Percentiles rank a stretch among this genome's conserved stretches.
These are phyloP conservation scores for Penicillium bovifimosum DNA, from an alignment of 495 filamentous ascomycete species.

Conservation along the genomic window DNA sequence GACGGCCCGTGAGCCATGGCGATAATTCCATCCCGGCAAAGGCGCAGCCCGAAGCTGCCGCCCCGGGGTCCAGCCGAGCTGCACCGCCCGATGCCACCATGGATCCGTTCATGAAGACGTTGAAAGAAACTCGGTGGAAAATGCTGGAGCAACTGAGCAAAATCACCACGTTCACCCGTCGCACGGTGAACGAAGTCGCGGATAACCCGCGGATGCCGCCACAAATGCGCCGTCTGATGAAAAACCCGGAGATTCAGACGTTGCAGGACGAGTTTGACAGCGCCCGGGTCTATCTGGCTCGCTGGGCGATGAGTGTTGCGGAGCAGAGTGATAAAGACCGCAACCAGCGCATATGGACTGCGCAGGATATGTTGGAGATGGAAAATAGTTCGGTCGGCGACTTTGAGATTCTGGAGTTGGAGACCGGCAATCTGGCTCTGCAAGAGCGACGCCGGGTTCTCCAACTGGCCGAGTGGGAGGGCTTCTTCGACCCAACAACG, in stretches of 20 bases:
- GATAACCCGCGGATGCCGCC: conserved; percentile 85
- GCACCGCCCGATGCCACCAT: conserved; percentile 64
- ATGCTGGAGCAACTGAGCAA: conserved; percentile 92
- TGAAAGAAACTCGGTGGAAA: conserved; percentile 95
- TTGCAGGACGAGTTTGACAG: conserved; percentile 96
- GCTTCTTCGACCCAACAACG: conserved; percentile 68
- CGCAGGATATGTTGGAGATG: conserved; percentile 84
- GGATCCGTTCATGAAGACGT: conserved; percentile 90
- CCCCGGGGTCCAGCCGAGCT: conserved; percentile 29
- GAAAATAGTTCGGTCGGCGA: conserved; percentile 92
- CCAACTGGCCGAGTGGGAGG: conserved; percentile 78
- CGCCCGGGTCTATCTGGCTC: conserved; percentile 83
- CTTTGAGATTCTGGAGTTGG: conserved; percentile 87
- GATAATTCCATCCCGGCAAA: conserved; percentile 28
- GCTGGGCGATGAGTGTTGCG: conserved; percentile 98
- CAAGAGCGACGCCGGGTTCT: conserved; percentile 70
- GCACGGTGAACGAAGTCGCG: conserved; percentile 84
- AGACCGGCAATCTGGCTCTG: conserved; percentile 63
- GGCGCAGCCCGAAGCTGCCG: conserved; percentile 28
- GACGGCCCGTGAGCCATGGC: conserved; percentile 39
- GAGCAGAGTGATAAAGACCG: conserved; percentile 89
- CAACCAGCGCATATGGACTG: conserved; percentile 84
- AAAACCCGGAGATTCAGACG: conserved; percentile 92
- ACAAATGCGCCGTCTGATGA: conserved; percentile 77
- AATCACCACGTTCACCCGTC: conserved; percentile 89